phyloP scores from a whole-genome alignment of 192 early-diverging fungal species.

The Gigaspora rosea region DNA sequence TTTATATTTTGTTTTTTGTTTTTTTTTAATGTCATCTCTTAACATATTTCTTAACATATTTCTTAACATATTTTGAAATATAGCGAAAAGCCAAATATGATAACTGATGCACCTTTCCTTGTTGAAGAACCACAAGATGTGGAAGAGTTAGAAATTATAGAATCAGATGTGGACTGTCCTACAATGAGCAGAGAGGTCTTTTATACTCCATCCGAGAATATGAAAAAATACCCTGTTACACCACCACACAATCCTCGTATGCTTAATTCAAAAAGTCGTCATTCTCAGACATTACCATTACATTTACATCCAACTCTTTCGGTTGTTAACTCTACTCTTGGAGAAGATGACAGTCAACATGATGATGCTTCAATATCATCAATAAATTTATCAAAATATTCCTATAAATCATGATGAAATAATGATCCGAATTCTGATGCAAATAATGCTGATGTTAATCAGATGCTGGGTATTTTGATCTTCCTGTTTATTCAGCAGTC shows the following conservation, averaged over 20 bases:
- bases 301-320: not conserved
- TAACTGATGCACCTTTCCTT: not conserved
- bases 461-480: not conserved
- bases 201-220: slow-evolving; percentile 7
- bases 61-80: not conserved
- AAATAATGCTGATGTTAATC: not conserved
- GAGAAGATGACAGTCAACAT: not conserved
- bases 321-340: not conserved
- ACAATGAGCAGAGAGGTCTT: not conserved
- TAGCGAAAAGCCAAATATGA: no score
- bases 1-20: no score
- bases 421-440: not conserved
- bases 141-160: not conserved
- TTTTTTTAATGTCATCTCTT: no score
- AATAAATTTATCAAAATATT: no score
- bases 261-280: not conserved
- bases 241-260: not conserved
- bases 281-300: not conserved
- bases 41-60: no score
- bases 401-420: no score
- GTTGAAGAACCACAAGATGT: not conserved
- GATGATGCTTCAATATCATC: not conserved
- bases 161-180: not conserved
- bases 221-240: not conserved
- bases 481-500: not conserved